phyloP scores from a whole-genome alignment of 805 yeast species.

The Candida awuae region DNA sequence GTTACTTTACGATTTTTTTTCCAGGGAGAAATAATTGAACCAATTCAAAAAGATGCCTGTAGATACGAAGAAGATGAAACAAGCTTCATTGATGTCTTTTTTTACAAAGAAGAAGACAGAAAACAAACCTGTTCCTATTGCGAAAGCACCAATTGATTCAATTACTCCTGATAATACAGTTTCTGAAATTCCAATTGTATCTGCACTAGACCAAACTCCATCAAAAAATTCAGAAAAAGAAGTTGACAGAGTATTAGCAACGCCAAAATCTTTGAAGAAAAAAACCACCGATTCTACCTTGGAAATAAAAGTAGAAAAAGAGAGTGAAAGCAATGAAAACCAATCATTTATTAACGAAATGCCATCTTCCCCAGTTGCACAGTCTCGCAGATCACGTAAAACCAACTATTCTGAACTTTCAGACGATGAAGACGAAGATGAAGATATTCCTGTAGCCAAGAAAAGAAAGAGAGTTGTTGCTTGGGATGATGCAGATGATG shows the following conservation, averaged over 20 bases:
- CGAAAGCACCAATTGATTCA: constrained; percentile 10
- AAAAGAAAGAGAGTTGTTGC: constrained; percentile 12
- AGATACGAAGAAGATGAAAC: constrained; percentile 12
- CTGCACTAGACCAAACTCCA: not conserved
- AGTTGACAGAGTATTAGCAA: constrained; percentile 3
- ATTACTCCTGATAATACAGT: constrained; percentile 25
- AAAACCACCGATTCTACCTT: not conserved
- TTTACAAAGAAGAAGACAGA: constrained; percentile 15
- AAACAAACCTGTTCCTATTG: too few species aligned
- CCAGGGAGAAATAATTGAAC: too few species aligned
- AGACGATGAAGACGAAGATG: constrained; percentile 17
- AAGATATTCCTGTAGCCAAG: constrained; percentile 3
- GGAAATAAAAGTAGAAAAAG: not conserved
- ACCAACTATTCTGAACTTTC: constrained; percentile 18
- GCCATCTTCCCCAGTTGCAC: constrained; percentile 18
- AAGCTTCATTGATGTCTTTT: constrained; percentile 27
- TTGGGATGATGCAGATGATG: constrained; percentile 19
- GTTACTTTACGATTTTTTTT: too few species aligned
- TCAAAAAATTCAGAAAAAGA: not conserved
- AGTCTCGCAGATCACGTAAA: constrained; percentile 8
- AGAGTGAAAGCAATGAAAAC: not conserved
- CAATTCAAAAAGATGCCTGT: not conserved
- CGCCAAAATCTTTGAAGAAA: constrained; percentile 12
- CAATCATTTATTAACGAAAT: constrained; percentile 3
- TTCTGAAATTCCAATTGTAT: constrained; percentile 7